A percentile compares a stretch with the other conserved stretches of the same genome.
phyloP scores from a whole-genome alignment of 1,139 yeast genomes.

The Magnusiomyces fungicola region DNA sequence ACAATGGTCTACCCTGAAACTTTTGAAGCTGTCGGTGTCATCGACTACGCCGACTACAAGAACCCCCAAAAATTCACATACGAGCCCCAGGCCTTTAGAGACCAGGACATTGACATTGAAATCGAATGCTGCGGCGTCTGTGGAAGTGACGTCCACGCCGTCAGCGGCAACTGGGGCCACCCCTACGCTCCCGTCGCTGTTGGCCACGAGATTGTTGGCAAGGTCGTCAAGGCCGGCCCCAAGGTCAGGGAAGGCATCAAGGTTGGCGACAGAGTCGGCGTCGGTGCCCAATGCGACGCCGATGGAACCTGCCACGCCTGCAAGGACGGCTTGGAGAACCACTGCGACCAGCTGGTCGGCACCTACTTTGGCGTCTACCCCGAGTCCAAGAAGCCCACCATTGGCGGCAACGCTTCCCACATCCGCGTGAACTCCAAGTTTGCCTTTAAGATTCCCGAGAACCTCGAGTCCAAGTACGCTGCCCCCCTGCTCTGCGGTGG shows the following conservation, averaged over 20 bases:
- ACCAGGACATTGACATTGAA: slow-evolving; percentile 38
- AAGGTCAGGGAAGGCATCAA: slow-evolving; percentile 32
- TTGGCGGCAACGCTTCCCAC: slow-evolving; percentile 59
- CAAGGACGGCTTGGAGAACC: slow-evolving; percentile 41
- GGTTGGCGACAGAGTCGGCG: slow-evolving; percentile 55
- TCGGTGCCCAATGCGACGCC: slow-evolving; percentile 47
- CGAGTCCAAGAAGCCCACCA: slow-evolving; percentile 30
- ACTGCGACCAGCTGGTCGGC: slow-evolving; percentile 39
- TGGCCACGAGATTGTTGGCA: slow-evolving; percentile 52
- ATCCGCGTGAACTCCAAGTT: slow-evolving; percentile 47
- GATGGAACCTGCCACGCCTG: slow-evolving; percentile 47
- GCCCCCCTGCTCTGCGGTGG: slow-evolving; percentile 69
- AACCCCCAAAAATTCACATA: background rate
- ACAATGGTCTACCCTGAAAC: slow-evolving; percentile 4
- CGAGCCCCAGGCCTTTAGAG: slow-evolving; percentile 5
- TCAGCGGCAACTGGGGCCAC: slow-evolving; percentile 37
- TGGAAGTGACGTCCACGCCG: slow-evolving; percentile 50
- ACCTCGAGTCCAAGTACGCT: slow-evolving; percentile 39
- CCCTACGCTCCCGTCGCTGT: slow-evolving; percentile 33
- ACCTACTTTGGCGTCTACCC: slow-evolving; percentile 35
- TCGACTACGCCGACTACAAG: background rate
- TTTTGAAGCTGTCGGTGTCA: background rate
- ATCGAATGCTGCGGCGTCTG: slow-evolving; percentile 52
- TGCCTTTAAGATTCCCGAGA: slow-evolving; percentile 51
- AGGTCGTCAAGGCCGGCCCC: slow-evolving; percentile 45